Percentiles rank a stretch among this genome's conserved stretches.
Evolutionary conservation across 1,139 yeast genomes (phyloP).

Genomic region (Geotrichum aggregatum): DNA sequence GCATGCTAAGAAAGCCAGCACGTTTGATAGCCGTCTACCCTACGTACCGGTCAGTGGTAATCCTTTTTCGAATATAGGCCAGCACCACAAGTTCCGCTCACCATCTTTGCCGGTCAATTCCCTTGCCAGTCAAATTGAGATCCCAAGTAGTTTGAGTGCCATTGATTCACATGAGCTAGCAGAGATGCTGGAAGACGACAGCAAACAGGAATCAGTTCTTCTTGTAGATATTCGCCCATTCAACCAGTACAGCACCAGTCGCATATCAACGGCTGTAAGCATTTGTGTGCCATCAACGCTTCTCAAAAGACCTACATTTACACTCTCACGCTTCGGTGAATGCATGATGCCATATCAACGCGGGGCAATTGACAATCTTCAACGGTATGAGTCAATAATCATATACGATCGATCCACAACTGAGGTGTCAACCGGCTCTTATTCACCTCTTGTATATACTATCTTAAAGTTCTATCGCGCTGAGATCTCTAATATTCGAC

Average conservation of each 20-base stretch:
- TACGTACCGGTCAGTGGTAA: not conserved
- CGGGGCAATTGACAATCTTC: constrained; percentile 30
- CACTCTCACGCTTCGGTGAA: constrained; percentile 52
- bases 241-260: constrained; percentile 53
- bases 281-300: constrained; percentile 76
- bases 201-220: constrained; percentile 2
- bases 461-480: constrained; percentile 48
- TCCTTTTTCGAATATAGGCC: constrained; percentile 4
- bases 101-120: constrained; percentile 27
- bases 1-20: not conserved
- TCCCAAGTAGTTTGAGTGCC: constrained; percentile 17
- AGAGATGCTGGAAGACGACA: not conserved
- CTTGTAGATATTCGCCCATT: constrained; percentile 69
- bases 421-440: constrained; percentile 40
- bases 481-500: constrained; percentile 28
- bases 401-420: constrained; percentile 48
- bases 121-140: constrained; percentile 15
- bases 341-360: constrained; percentile 47
- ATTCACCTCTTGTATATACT: constrained; percentile 36
- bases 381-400: constrained; percentile 39
- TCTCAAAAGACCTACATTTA: constrained; percentile 62
- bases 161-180: constrained; percentile 17
- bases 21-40: not conserved
- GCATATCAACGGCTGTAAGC: constrained; percentile 56
- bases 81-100: constrained; percentile 24